Conservation (phyloP, 2,329 filamentous ascomycete genomes). For the Septoria petroselini region DNA sequence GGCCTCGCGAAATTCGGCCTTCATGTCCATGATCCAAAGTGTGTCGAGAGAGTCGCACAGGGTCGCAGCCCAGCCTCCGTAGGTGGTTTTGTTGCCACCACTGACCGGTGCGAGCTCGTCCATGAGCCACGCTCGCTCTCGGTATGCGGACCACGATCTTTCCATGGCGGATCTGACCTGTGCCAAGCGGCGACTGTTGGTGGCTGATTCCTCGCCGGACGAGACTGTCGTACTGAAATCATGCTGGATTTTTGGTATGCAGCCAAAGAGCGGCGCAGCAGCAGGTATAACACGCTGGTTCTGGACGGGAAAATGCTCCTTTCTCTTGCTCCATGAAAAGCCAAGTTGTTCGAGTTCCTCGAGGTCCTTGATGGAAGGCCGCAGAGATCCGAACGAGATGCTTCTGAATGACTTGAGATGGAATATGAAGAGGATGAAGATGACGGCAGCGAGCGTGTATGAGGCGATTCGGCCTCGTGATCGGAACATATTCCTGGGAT, state of each 20-base stretch:
- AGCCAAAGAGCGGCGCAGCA: neutral
- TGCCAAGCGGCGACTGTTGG: constrained; percentile 16
- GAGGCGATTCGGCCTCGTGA: constrained; percentile 9
- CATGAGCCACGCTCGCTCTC: constrained; percentile 73
- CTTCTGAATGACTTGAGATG: constrained; percentile 9
- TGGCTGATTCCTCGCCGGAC: constrained; percentile 5
- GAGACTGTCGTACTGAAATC: constrained; percentile 6
- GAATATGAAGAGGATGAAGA: constrained; percentile 16
- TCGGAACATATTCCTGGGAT: constrained; percentile 9
- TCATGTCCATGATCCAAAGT: constrained; percentile 68
- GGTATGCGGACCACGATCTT: constrained; percentile 79
- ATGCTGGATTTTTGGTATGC: constrained; percentile 19
- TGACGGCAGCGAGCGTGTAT: constrained; percentile 5
- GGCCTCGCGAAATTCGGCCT: constrained; percentile 63
- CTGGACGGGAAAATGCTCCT: constrained; percentile 19
- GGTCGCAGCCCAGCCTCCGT: constrained; percentile 89
- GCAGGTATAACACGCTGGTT: constrained; percentile 13
- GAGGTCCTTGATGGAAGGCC: neutral
- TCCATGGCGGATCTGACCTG: constrained; percentile 69
- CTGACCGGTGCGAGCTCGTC: constrained; percentile 73
- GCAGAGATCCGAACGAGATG: neutral
- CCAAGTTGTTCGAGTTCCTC: neutral
- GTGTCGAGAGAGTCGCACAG: constrained; percentile 73
- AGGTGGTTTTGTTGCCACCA: constrained; percentile 68
- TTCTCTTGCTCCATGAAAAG: constrained; percentile 20